Percentiles rank a stretch among this genome's conserved stretches.
Conservation (phyloP, 208 protist genomes). For the Wallacemonas sp. region DNA sequence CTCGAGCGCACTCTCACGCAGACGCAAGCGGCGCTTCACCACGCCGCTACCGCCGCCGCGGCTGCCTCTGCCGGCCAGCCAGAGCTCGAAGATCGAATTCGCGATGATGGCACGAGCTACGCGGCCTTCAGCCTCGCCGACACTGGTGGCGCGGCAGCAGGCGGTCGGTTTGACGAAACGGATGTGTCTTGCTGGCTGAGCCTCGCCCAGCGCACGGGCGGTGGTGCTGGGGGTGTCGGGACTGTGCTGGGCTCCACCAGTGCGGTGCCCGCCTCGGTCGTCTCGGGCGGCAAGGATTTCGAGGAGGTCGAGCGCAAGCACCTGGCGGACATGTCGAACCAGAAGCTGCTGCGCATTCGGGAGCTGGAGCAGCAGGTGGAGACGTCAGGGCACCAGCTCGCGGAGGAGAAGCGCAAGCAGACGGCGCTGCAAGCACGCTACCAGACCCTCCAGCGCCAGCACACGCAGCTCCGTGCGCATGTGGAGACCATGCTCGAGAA, state of each 20-base stretch:
- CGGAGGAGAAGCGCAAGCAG: conserved; percentile 38
- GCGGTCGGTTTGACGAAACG: neutral
- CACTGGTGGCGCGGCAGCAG: neutral
- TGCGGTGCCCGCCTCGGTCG: neutral
- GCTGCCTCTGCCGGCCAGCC: conserved; percentile 5
- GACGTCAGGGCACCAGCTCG: conserved; percentile 22
- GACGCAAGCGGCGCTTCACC: conserved; percentile 4
- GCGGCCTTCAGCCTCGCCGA: neutral
- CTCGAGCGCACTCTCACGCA: conserved; percentile 31
- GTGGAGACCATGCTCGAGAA: conserved; percentile 68
- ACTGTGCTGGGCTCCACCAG: neutral
- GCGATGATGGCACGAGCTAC: conserved; percentile 15
- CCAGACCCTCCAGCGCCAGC: conserved; percentile 54
- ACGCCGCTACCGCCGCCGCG: neutral
- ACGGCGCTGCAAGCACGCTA: conserved; percentile 58
- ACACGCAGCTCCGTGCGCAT: conserved; percentile 56
- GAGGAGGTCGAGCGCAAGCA: conserved; percentile 61
- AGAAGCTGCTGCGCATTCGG: conserved; percentile 43
- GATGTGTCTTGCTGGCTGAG: conserved; percentile 14
- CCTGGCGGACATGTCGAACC: conserved; percentile 41
- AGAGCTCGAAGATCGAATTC: neutral
- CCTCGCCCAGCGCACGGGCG: conserved; percentile 1
- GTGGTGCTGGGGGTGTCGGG: conserved; percentile 6
- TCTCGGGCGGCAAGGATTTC: conserved; percentile 30
- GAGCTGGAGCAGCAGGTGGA: conserved; percentile 43